A percentile compares a stretch with the other conserved stretches of the same genome.
These are phyloP conservation scores for Phytophthora uliginosa DNA, from an alignment of 352 stramenopile genomes.

Conservation along the genomic window DNA sequence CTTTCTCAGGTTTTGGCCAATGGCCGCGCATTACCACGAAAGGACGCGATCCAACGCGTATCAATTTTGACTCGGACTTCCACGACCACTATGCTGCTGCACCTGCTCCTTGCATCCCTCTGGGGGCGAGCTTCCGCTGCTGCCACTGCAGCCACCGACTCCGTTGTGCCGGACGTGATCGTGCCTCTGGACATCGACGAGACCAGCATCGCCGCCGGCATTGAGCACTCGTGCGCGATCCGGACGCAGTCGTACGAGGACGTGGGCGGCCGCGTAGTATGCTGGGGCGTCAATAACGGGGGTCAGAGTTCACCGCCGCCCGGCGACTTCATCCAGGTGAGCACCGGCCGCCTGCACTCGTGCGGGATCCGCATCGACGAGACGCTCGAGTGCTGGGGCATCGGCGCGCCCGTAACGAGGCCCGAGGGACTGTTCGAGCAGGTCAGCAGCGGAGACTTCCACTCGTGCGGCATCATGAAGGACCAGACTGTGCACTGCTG, in stretches of 20 bases:
- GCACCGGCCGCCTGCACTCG: conserved; percentile 74
- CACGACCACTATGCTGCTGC: conserved; percentile 19
- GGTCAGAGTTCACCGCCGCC: conserved; percentile 62
- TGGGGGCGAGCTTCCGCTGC: background rate
- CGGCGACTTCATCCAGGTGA: conserved; percentile 85
- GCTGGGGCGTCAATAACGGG: conserved; percentile 76
- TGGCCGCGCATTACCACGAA: conserved; percentile 4
- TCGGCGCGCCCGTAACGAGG: conserved; percentile 52
- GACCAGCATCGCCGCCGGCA: conserved; percentile 77
- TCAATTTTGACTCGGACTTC: background rate
- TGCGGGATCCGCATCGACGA: conserved; percentile 84
- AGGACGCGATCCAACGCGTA: conserved; percentile 18
- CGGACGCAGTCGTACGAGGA: conserved; percentile 69
- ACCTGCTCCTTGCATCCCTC: background rate
- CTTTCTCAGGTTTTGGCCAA: conserved; percentile 9
- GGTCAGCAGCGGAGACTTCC: conserved; percentile 85
- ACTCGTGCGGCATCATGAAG: conserved; percentile 85
- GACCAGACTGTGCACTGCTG: conserved; percentile 83
- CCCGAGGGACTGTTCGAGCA: conserved; percentile 83
- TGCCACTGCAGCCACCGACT: conserved; percentile 5
- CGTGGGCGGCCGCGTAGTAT: conserved; percentile 80
- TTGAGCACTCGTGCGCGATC: conserved; percentile 88
- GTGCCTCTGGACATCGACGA: conserved; percentile 82
- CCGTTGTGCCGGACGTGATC: conserved; percentile 26
- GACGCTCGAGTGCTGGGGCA: conserved; percentile 83